These are phyloP conservation scores for Backusella westeae DNA, from an alignment of 192 early-diverging fungal species.

Conservation along the genomic window DNA sequence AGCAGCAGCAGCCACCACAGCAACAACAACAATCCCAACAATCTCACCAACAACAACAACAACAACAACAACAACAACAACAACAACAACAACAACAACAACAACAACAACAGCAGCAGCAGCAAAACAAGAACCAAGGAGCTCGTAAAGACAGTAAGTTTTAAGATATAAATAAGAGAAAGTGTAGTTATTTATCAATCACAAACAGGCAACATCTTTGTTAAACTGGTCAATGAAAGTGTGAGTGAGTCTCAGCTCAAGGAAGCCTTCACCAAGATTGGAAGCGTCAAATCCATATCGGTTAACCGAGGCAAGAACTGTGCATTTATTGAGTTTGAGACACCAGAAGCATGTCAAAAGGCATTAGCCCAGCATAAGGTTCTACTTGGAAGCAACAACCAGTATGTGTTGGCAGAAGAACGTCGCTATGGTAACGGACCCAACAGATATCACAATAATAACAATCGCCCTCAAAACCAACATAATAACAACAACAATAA, in stretches of 20 bases:
- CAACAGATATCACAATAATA: constrained; percentile 1
- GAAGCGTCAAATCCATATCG: constrained; percentile 24
- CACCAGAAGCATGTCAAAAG: constrained; percentile 37
- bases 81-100: constrained; percentile 11
- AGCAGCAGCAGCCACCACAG: constrained; percentile 31
- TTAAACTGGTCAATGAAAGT: constrained; percentile 36
- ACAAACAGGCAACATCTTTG: constrained; percentile 26
- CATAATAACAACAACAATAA: neutral
- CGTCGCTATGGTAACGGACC: constrained; percentile 6
- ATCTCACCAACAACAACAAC: neutral
- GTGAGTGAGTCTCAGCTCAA: constrained; percentile 37
- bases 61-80: constrained; percentile 14
- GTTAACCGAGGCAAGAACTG: constrained; percentile 21
- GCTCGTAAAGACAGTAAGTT: neutral
- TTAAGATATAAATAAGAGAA: neutral
- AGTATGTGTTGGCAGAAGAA: constrained; percentile 24
- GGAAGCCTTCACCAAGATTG: constrained; percentile 40
- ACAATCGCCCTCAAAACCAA: neutral
- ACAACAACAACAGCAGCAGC: constrained; percentile 12
- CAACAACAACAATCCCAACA: neutral
- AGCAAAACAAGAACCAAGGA: constrained; percentile 4
- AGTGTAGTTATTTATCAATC: neutral
- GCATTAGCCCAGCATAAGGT: constrained; percentile 35
- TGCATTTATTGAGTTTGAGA: constrained; percentile 41
- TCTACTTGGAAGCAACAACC: constrained; percentile 17